A percentile compares a stretch with the other conserved stretches of the same genome.
Conservation (phyloP, 305 asterid species). For the Fraxinus sp. region DNA sequence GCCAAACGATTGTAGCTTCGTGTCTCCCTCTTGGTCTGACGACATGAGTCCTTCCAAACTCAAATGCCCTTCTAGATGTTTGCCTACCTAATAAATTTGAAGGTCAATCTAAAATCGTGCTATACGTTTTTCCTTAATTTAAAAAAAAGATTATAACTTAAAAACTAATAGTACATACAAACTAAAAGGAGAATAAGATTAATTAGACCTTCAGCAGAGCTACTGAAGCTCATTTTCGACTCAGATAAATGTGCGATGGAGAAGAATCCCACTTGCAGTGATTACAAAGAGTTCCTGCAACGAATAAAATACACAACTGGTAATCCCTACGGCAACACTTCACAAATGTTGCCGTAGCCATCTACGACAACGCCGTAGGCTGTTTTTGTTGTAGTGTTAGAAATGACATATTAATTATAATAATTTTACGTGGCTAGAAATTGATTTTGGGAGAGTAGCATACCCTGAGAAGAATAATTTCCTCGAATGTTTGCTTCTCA, state of each 20-base stretch:
- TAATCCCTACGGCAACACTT: constrained; percentile 31
- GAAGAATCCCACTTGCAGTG: constrained; percentile 11
- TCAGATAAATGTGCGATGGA: constrained; percentile 21
- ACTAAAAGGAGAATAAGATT: constrained; percentile 22
- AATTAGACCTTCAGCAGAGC: constrained; percentile 43
- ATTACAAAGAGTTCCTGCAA: constrained; percentile 38
- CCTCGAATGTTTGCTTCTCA: too few species aligned
- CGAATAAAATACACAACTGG: constrained; percentile 25
- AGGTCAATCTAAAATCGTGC: constrained; percentile 7
- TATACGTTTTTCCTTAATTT: not conserved
- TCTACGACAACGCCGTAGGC: too few species aligned
- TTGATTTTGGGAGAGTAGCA: too few species aligned
- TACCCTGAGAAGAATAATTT: too few species aligned
- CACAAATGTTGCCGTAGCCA: too few species aligned
- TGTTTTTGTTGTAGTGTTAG: too few species aligned
- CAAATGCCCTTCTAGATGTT: constrained; percentile 30
- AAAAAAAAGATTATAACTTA: not conserved
- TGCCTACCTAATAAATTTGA: constrained; percentile 38
- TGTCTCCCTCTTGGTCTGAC: constrained; percentile 72
- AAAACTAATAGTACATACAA: constrained; percentile 2
- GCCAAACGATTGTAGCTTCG: constrained; percentile 57
- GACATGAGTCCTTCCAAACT: constrained; percentile 58
- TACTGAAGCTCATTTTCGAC: constrained; percentile 53
- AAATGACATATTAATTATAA: too few species aligned
- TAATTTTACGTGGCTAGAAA: too few species aligned